These are phyloP conservation scores for Nothophytophthora sp. DNA, from an alignment of 352 stramenopile species.

Conservation along the genomic window DNA sequence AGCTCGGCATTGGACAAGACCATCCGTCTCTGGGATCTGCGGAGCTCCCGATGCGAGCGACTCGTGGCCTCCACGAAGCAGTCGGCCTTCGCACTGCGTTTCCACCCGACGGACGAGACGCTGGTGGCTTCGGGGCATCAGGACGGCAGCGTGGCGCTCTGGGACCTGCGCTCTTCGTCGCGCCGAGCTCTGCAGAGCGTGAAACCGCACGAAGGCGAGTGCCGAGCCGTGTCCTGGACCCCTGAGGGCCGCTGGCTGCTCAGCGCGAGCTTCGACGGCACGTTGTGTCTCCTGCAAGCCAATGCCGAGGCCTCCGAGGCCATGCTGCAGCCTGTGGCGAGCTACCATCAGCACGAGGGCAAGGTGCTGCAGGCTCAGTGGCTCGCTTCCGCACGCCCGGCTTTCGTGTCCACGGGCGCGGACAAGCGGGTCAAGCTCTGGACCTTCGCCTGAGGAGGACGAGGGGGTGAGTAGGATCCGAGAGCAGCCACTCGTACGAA, in stretches of 20 bases:
- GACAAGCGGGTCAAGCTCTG: conserved; percentile 75
- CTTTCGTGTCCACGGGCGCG: conserved; percentile 58
- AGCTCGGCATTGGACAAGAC: conserved; percentile 60
- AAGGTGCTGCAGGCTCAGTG: conserved; percentile 74
- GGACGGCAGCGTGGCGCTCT: conserved; percentile 60
- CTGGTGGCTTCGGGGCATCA: conserved; percentile 55
- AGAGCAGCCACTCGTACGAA: no score
- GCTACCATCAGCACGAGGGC: conserved; percentile 59
- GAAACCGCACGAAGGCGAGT: conserved; percentile 51
- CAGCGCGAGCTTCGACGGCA: conserved; percentile 61
- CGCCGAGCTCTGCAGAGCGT: conserved; percentile 31
- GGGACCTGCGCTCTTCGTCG: conserved; percentile 53
- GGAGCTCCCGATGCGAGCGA: conserved; percentile 46
- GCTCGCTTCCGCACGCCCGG: conserved; percentile 54
- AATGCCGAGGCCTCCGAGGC: neutral
- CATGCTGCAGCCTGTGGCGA: conserved; percentile 39
- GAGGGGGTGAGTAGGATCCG: neutral
- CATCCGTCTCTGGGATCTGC: conserved; percentile 71
- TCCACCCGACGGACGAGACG: conserved; percentile 34
- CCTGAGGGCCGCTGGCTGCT: conserved; percentile 62
- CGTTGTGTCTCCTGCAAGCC: conserved; percentile 41
- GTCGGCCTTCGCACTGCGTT: conserved; percentile 44
- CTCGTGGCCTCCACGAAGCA: conserved; percentile 40
- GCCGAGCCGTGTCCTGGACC: conserved; percentile 61
- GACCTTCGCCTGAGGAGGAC: conserved; percentile 35